Conservation (phyloP, 495 filamentous ascomycete genomes). For the Aspergillus incahuasiensis region DNA sequence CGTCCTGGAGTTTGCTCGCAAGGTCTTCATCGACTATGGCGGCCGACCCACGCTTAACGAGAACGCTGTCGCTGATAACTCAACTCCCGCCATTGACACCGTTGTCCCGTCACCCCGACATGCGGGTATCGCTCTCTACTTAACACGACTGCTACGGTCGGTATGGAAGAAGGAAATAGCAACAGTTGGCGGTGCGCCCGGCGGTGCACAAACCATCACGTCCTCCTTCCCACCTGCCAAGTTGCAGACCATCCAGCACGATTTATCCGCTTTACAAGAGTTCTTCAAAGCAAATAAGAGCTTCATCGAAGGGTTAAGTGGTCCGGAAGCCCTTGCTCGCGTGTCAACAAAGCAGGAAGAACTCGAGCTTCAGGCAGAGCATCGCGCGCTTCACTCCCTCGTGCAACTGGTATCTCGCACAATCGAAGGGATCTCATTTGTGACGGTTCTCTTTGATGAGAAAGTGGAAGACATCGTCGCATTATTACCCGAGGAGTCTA, state of each 20-base stretch:
- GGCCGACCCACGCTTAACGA: constrained; percentile 76
- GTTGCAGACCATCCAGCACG: constrained; percentile 69
- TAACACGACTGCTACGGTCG: constrained; percentile 75
- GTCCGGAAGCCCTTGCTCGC: constrained; percentile 71
- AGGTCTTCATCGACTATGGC: constrained; percentile 83
- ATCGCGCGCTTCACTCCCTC: constrained; percentile 83
- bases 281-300: constrained; percentile 81
- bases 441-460: constrained; percentile 89
- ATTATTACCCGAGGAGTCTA: constrained; percentile 65
- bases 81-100: constrained; percentile 60
- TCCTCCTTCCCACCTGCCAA: constrained; percentile 57
- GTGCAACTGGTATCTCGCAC: constrained; percentile 76
- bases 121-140: constrained; percentile 79
- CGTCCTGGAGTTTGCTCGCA: constrained; percentile 75
- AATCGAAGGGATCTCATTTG: constrained; percentile 93
- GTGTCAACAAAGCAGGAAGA: constrained; percentile 79
- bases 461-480: constrained; percentile 80
- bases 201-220: constrained; percentile 43
- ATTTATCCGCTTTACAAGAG: constrained; percentile 67
- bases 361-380: constrained; percentile 82
- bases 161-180: constrained; percentile 75
- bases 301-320: constrained; percentile 88
- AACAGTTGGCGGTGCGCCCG: constrained; percentile 52
- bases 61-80: constrained; percentile 61
- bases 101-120: constrained; percentile 86